A percentile compares a stretch with the other conserved stretches of the same genome.
These are phyloP conservation scores for Ceratopteris richardii DNA, from an alignment of 75 land plant species.

Conservation along the genomic window DNA sequence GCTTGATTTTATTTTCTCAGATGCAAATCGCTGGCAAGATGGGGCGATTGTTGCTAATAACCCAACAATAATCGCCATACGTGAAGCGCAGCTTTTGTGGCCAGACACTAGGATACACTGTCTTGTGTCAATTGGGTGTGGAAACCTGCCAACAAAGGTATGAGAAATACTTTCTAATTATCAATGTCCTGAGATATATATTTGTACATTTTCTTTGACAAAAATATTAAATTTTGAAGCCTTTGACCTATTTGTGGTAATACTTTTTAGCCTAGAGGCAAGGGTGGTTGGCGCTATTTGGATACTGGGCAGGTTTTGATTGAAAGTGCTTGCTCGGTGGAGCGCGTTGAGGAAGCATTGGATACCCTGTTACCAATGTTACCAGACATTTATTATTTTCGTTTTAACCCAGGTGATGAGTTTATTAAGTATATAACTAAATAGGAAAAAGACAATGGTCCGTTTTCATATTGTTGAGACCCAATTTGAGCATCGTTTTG, in stretches of 20 bases:
- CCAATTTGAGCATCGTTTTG: background rate
- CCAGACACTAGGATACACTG: constrained; percentile 84
- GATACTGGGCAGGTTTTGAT: constrained; percentile 95
- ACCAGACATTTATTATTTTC: constrained; percentile 82
- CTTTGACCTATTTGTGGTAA: background rate
- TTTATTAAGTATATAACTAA: background rate
- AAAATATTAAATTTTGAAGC: background rate
- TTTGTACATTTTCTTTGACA: background rate
- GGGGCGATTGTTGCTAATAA: constrained; percentile 98
- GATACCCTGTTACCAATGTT: constrained; percentile 85
- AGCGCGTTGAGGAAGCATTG: constrained; percentile 86
- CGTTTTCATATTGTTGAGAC: background rate
- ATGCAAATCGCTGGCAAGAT: constrained; percentile 93
- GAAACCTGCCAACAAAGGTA: constrained; percentile 88
- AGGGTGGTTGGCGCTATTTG: constrained; percentile 95
- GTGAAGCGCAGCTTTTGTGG: constrained; percentile 99
- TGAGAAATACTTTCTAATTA: background rate
- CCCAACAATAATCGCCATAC: constrained; percentile 92
- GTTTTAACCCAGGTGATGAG: constrained; percentile 78
- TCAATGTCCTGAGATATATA: background rate
- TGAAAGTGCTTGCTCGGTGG: constrained; percentile 98
- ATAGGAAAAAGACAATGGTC: too few species aligned
- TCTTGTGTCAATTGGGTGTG: constrained; percentile 90
- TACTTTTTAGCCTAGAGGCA: constrained; percentile 51
- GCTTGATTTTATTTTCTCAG: constrained; percentile 25